Evolutionary conservation across 148 eudicot genomes (phyloP), one percentile per base, ranked within the genome.

Genomic region (Heliosperma pusillum): DNA sequence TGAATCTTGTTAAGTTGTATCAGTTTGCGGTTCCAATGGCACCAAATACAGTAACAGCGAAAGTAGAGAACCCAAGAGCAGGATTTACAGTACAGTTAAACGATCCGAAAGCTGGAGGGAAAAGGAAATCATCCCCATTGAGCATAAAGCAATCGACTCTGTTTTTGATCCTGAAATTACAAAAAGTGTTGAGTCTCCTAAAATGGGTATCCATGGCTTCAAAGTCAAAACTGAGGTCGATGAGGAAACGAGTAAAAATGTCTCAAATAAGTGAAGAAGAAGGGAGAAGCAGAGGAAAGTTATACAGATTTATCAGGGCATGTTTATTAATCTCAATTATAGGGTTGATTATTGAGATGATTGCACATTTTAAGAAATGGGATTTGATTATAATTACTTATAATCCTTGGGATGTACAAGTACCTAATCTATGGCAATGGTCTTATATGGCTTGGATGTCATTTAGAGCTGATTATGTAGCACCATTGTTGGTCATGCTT

Each of bases 401-500:
- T 11, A 25, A 66, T 36, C 64, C 56, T 40, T 66, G 61, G 42
- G 78, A 61, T 21, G 78, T 74, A 8, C 29, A 33, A 33, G 69
- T 47, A 33, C 36, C 44, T 22, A 56, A 62, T 61, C n/a, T 79
- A 17, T 40, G 71, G 65, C 20, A 69, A 69, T 75, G 79, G 78
- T 70, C 72, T 19, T 78, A 78, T 55, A 24, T 72, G 71, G 72
- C 44, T 55, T 83, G 85, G 85, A 65, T 83, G 72, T 79, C 53
- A 55, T 72, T 83, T 29, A 72, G 85, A 40, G 86, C 72, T 21
- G 77, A 76, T 7, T 86, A 86, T 74, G 73, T 70, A 26, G 86
- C 89, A 26, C 89, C 89, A 13, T 75, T 80, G 47, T 74, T 86
- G 69, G 81, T 61, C 10, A 69, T 81, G 47, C 74, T 86, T 26